phyloP scores from a whole-genome alignment of 768 basidiomycete species.

The Collybia nuda region DNA sequence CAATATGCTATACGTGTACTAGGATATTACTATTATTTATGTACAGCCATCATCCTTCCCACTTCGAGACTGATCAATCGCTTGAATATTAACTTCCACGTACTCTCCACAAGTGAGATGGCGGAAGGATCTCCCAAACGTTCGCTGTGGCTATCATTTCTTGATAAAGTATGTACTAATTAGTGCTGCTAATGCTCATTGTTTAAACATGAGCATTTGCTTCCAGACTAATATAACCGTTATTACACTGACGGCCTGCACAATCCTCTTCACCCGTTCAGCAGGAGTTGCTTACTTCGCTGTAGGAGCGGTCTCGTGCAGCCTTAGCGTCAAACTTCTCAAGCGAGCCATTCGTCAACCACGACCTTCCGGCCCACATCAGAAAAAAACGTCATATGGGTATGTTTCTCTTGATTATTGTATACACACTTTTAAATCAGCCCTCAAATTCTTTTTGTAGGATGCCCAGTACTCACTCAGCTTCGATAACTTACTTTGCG shows the following conservation, averaged over 20 bases:
- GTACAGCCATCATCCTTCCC: neutral
- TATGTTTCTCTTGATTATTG: slow-evolving; percentile 27
- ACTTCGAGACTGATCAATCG: neutral
- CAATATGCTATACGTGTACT: neutral
- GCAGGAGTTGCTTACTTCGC: slow-evolving; percentile 61
- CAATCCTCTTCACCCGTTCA: slow-evolving; percentile 61
- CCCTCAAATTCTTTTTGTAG: slow-evolving; percentile 37
- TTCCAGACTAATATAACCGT: slow-evolving; percentile 59
- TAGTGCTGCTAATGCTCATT: neutral
- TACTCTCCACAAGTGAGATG: slow-evolving; percentile 4
- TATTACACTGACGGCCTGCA: slow-evolving; percentile 44
- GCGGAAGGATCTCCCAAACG: neutral
- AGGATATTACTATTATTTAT: neutral
- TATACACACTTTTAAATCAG: neutral
- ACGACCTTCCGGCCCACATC: slow-evolving; percentile 45
- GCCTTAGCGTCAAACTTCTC: slow-evolving; percentile 55
- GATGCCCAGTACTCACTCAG: slow-evolving; percentile 85
- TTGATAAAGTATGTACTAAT: slow-evolving; percentile 33
- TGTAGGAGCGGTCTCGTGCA: slow-evolving; percentile 55
- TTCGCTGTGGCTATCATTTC: slow-evolving; percentile 31
- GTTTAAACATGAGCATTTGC: neutral
- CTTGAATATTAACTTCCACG: neutral
- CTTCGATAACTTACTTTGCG: slow-evolving; percentile 63
- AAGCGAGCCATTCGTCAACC: slow-evolving; percentile 66
- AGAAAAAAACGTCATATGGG: slow-evolving; percentile 66